Evolutionary conservation across 179 eudicot genomes (phyloP), one percentile per base, ranked within the genome.

Genomic region (Corrigiola litoralis): DNA sequence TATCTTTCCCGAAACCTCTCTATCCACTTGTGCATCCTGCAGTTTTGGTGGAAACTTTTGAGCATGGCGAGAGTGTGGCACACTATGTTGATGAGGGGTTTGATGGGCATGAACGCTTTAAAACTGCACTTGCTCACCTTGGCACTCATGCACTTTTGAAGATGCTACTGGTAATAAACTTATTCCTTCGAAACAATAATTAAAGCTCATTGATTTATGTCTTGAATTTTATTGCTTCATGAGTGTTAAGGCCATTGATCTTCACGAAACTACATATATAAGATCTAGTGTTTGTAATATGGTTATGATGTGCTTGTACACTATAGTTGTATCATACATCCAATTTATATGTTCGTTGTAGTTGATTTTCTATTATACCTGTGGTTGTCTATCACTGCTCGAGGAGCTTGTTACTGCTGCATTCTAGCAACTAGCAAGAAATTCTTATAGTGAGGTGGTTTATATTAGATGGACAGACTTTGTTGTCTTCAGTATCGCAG

Each of bases 11-110:
- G n/a, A 92, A 75, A 81, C 98, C 98, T 54, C 86, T 92, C 14
- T 92, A 92, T 77, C 98, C 98, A 1, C 86, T 92, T 14, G 98
- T 92, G 55, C 98, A 92, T 80, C 98, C 98, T 52, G 96, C 96
- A 20, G 97, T 94, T 72, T 78, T 94, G 65, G 99, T 94, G 37
- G 99, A 94, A 75, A 86, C 94, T 28, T 94, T 82, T 81, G 99
- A 94, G 75, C 91, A 87, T 62, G 99, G 99, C 46, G 94, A 94
- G 71, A 79, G 97, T 76, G 97, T 94, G 40, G 75, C 99, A 9
- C 83, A 79, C 79, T 94, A 87, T 71, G 88, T 94, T 62, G 99
- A 94, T 70, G n/a, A n/a, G n/a, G 91, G 80, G 45, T 77, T 87
- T 41, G 79, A 86, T 47, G 97, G 94, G 37, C 80, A 87, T 65